Base-by-base conservation (phyloP, 2,329 filamentous ascomycete genomes). In the Amphichorda felina region DNA sequence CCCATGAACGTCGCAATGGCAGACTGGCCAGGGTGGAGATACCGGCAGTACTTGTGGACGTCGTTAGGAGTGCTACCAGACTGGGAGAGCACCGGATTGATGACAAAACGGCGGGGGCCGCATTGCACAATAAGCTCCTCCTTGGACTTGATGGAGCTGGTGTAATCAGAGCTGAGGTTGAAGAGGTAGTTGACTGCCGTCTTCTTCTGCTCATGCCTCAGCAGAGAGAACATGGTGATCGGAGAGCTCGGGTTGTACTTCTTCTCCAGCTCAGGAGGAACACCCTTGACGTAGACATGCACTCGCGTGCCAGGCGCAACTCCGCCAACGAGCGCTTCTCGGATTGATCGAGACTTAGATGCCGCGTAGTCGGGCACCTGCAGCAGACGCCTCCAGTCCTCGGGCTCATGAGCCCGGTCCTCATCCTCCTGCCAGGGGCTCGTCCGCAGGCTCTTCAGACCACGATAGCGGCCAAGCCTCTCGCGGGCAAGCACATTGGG, bases 41-140 rank as follows among this genome's bases (percentile, higher is more conserved):
- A 98, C 21, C 89, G 81, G 57, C 86, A 83, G 60, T 87, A 96
- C 58, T 98, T 98, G 71, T 96, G 88, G 11, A 98, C 88, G 52
- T 98, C 82, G 62, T 96, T 96, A 33, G 86, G 84, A 1, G 89
- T 95, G 51, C 81, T 86, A 38, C 88, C 89, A n/a, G 75, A 69
- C 51, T 84, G 76, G 0, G 88, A 95, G 66, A 89, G 95, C 31
- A 96, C 67, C 9, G 91, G 91, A 50, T 91, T 89, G 60, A 95
- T 77, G 40, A 88, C 64, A 50, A 95, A 79, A 34, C 91, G 76
- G 35, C 91, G 80, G 9, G 89, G 79, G 16, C 91, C 91, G 53
- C 84, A 93, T 60, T 96, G 91, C 37, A 94, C 72, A 41, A 98
- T 79, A 41, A 98, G 65, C 54, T 94, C 82, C 48, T 91, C 82